Base-by-base conservation (phyloP, 768 basidiomycete species). In the Suillus discolor region DNA sequence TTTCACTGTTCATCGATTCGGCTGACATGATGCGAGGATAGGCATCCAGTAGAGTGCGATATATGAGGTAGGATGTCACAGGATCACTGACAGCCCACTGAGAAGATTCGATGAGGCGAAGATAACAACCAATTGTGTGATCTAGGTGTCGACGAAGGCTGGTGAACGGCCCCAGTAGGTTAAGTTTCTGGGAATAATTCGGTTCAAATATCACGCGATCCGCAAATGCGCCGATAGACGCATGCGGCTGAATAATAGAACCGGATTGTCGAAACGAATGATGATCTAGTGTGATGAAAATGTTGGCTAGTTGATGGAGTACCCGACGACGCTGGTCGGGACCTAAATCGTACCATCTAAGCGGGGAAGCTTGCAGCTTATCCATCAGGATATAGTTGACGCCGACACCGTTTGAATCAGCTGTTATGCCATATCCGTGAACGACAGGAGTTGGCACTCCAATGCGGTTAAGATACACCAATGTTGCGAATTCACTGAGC, bases 31-130 rank as follows among this genome's bases (percentile, higher is more conserved):
- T 38, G 15, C 36, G 39, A 44, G 25, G 36, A n/a, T 49, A n/a
- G 25, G 42, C 15, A 62, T 69, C 68, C 20, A 67, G 60, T 8
- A 69, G 45, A 41, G 45, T 61, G 42, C 42, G 60, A 42, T 69
- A 66, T 11, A 70, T 45, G 34, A 67, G 45, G 47, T 67, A 69
- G 4, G 49, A 38, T 36, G 20, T 38, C 23, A 38, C 11, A 42
- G 42, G 42, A 42, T 57, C 55, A 36, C 38, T 13, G 34, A 57
- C n/a, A 13, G 4, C 55, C 34, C 55, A 57, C 55, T 36, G n/a
- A 18, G 11, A 55, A 36, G 18, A 54, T 34, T 34, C 53, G 28
- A 31, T 54, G 25, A 54, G 31, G 31, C 20, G 54, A 55, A 55
- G 54, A 9, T 31, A 4, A 34, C 54, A 55, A 12, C 34, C 5